Conservation (phyloP, 805 yeast species). For the Cyberlindnera euphorbiiphila region DNA sequence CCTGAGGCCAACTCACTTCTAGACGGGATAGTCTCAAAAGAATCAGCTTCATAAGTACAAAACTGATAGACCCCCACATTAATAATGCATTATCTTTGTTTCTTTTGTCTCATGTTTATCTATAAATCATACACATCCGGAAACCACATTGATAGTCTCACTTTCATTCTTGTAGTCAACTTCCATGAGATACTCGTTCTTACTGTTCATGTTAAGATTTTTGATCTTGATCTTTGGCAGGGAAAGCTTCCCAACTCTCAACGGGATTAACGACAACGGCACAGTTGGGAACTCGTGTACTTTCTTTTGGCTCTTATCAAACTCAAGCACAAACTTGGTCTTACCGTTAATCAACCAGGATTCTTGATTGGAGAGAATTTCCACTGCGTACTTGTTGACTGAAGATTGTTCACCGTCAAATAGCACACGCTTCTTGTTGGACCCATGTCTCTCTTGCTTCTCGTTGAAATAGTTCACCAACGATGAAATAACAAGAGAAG, state of each 20-base stretch:
- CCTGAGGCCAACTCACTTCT: conserved; percentile 67
- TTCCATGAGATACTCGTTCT: conserved; percentile 45
- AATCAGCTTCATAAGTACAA: not conserved
- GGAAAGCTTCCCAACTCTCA: conserved; percentile 67
- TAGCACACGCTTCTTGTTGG: conserved; percentile 20
- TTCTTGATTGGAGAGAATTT: conserved; percentile 51
- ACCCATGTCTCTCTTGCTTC: conserved; percentile 1
- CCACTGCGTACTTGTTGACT: conserved; percentile 39
- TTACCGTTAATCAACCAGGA: conserved; percentile 81
- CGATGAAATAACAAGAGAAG: conserved; percentile 37
- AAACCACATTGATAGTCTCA: conserved; percentile 67
- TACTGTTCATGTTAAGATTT: conserved; percentile 27
- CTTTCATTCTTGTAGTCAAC: conserved; percentile 63
- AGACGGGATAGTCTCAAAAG: conserved; percentile 27
- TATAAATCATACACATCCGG: conserved; percentile 39
- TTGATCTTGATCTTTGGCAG: conserved; percentile 60
- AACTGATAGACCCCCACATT: too few relatives aligned
- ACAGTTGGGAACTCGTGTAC: conserved; percentile 19
- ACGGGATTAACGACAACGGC: conserved; percentile 58
- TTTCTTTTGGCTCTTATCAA: conserved; percentile 26
- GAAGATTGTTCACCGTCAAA: conserved; percentile 21
- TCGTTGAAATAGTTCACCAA: conserved; percentile 22
- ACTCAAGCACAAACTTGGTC: conserved; percentile 47
- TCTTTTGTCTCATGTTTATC: too few relatives aligned
- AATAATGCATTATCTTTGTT: too few relatives aligned